Conservation (phyloP, 2,329 filamentous ascomycete species). For the Aureobasidium sp. region DNA sequence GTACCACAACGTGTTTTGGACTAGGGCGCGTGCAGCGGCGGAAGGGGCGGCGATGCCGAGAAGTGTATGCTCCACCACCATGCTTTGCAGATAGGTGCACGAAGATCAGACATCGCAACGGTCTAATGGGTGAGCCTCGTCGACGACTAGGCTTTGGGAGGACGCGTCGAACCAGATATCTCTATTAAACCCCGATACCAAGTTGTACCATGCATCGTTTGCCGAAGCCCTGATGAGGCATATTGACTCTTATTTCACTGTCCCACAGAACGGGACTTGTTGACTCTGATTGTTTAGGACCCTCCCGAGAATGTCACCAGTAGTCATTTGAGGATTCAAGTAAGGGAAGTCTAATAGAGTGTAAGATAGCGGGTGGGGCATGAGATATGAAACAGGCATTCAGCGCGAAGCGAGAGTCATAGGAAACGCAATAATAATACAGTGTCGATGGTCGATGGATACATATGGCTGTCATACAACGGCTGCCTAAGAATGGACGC, state of each 20-base stretch:
- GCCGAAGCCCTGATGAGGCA: neutral
- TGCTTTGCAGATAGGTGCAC: slow-evolving; percentile 10
- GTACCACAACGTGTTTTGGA: slow-evolving; percentile 14
- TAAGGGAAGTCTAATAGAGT: slow-evolving; percentile 11
- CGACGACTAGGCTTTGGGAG: neutral
- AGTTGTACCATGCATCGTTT: neutral
- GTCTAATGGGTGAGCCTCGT: slow-evolving; percentile 1
- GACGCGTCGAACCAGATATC: neutral
- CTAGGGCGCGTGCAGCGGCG: slow-evolving; percentile 5
- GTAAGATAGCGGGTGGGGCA: slow-evolving; percentile 8
- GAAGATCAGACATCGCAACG: slow-evolving; percentile 4
- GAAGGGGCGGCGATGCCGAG: slow-evolving; percentile 13
- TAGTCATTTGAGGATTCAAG: neutral
- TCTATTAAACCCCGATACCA: neutral
- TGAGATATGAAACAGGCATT: slow-evolving; percentile 11
- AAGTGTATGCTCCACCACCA: slow-evolving; percentile 13
- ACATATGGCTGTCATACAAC: neutral
- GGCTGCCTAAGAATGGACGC: neutral
- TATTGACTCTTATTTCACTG: neutral
- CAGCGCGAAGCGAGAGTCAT: slow-evolving; percentile 7
- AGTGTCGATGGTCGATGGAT: neutral
- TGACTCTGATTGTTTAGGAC: neutral
- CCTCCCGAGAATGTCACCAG: neutral
- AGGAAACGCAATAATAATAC: neutral
- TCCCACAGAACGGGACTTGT: neutral